Base-by-base conservation (phyloP, 1,284 basidiomycete genomes). In the Spongispora temasekensis region DNA sequence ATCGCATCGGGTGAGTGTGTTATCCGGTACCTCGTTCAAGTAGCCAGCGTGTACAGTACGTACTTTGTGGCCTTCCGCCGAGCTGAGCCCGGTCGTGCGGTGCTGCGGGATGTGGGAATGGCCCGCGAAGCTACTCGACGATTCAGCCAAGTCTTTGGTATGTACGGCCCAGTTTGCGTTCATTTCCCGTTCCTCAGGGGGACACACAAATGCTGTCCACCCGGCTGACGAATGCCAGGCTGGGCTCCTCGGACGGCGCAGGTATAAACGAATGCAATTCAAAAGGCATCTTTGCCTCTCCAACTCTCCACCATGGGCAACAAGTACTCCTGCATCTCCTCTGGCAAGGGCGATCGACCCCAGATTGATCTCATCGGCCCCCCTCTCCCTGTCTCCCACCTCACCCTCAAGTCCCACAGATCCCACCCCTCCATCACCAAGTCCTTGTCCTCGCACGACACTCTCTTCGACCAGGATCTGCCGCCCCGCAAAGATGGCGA, bases 221-320 rank as follows among this genome's bases (percentile, higher is more conserved):
- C n/a, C n/a, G 28, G 40, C 50, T 31, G 42, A 55, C 46, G 42
- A 44, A 55, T 52, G 25, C 27, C 37, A 21, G 40, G 35, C 37
- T 31, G 35, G n/a, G 48, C 4, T 34, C 42, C 23, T 35, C 21
- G 7, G 30, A 50, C 52, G n/a, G n/a, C n/a, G n/a, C n/a, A n/a
- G n/a, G n/a, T 71, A 72, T 72, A 71, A 69, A 64, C 60, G 40
- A 13, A 63, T 58, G 37, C n/a, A 30, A 35, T 53, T 3, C 35
- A 28, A 31, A 32, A 28, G 25, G 2, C 25, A 40, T 32, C 53
- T 17, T 40, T 30, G 34, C 31, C 50, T 30, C 21, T 25, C 27
- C 48, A 19, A 0, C 21, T 40, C 40, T 40, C 35, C 55, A 55
- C 57, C 63, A 80, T 81, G 82, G 82, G 83, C 30, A 82, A 82